Base-by-base conservation (phyloP, 1,284 basidiomycete species). In the Schizophyllum commune region DNA sequence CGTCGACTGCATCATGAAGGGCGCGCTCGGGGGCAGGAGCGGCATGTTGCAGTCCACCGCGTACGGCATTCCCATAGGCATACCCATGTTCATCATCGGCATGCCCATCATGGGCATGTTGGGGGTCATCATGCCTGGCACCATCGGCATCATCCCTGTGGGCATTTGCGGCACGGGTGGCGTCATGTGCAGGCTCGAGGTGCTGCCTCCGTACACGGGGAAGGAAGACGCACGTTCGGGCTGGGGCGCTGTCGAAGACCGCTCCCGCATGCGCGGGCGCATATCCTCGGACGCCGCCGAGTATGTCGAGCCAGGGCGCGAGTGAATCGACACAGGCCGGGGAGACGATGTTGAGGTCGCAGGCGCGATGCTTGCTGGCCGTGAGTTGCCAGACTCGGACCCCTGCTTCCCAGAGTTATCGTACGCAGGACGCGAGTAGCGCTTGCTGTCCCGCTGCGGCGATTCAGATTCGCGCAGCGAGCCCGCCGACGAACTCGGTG, bases 1-100 rank as follows among this genome's bases (percentile, higher is more conserved):
- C n/a, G 74, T 66, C 61, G 74, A 73, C 34, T 83, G 79, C 64
- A 85, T 79, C 85, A 90, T 89, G 72, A 90, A 90, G 15, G 88
- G 87, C 32, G 88, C 81, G 1, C 83, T 78, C 1, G 88, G 88
- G n/a, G 88, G 88, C 39, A 90, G 76, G 11, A 90, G 75, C 11
- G 88, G 86, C 80, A 83, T 82, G 58, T 27, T 27, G 27, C 27
- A 27, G 57, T 83, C 80, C 70, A 79, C 70, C 65, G 71, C 72
- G 61, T 73, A 76, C 47, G 74, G 68, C 58, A 74, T 73, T 53
- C 74, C 65, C 53, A 71, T 68, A 47, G 64, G 62, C 4, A 72
- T 71, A 56, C 76, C 68, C 47, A 66, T 63, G 11, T 69, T 66
- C n/a, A 70, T 64, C 61, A 71, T 69, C 62, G 67, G 68, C 59